Evolutionary conservation across 805 yeast species (phyloP).

Genomic region (Starmerella ratchasimensis): DNA sequence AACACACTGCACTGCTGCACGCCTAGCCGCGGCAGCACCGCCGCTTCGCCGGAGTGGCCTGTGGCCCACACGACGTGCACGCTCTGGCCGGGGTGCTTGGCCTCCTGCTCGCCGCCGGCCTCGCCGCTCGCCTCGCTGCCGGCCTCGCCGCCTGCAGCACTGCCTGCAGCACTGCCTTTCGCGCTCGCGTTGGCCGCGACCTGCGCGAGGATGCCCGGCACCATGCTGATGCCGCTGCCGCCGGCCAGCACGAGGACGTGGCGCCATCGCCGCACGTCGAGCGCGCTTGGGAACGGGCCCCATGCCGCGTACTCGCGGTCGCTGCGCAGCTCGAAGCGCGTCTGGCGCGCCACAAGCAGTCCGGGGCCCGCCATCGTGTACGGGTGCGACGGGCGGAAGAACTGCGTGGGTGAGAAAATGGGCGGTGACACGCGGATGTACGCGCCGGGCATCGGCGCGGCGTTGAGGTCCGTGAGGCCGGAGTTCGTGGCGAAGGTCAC

Average conservation of each 20-base stretch:
- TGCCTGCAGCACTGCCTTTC: too few relatives aligned
- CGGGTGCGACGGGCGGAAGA: constrained; percentile 34
- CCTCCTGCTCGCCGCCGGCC: too few relatives aligned
- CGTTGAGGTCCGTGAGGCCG: constrained; percentile 19
- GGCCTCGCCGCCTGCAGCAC: too few relatives aligned
- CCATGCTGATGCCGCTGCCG: constrained; percentile 20
- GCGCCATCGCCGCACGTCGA: constrained; percentile 12
- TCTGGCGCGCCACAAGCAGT: constrained; percentile 30
- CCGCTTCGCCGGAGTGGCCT: constrained; percentile 1
- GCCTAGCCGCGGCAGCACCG: constrained; percentile 8
- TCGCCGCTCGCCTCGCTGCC: too few relatives aligned
- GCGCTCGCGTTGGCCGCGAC: neutral
- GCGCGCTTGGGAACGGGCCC: constrained; percentile 29
- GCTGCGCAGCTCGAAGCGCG: constrained; percentile 22
- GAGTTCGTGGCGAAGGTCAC: constrained; percentile 32
- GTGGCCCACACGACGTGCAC: constrained; percentile 16
- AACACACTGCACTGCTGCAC: constrained; percentile 16
- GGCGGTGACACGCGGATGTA: constrained; percentile 29
- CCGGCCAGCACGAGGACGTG: constrained; percentile 19
- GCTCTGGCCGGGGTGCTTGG: too few relatives aligned
- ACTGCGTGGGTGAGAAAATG: constrained; percentile 24
- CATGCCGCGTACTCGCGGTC: constrained; percentile 26
- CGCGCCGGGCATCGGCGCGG: constrained; percentile 31
- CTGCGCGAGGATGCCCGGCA: constrained; percentile 10
- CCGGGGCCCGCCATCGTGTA: constrained; percentile 36